Evolutionary conservation across 306 rosid genomes (phyloP).

Genomic region (Ormosia emarginata): DNA sequence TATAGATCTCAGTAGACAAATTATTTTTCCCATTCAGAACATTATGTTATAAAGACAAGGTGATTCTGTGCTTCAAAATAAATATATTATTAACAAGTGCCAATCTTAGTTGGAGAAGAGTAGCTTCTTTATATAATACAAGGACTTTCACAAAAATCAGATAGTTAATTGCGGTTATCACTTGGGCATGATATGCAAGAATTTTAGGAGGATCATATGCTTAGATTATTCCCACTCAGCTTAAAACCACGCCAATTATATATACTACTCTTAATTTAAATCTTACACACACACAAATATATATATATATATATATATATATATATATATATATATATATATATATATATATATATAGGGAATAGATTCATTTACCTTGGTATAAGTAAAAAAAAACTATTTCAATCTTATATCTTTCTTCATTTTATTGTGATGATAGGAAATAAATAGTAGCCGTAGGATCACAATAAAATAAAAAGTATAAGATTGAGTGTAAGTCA

Average conservation of each 20-base stretch:
- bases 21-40: not conserved
- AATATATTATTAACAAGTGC: constrained; percentile 7
- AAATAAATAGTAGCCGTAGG: too few species aligned
- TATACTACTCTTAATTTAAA: not conserved
- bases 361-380: too few species aligned
- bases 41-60: constrained; percentile 7
- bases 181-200: not conserved
- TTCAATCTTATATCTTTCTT: too few species aligned
- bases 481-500: too few species aligned
- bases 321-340: too few species aligned
- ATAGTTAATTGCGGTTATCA: not conserved
- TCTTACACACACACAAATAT: too few species aligned
- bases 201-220: not conserved
- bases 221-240: not conserved
- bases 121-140: not conserved
- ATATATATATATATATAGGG: too few species aligned
- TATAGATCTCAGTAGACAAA: constrained; percentile 24
- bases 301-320: too few species aligned
- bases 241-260: not conserved
- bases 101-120: not conserved
- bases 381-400: too few species aligned
- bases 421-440: too few species aligned
- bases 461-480: too few species aligned
- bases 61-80: constrained; percentile 1
- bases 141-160: not conserved